These are phyloP conservation scores for Francoa sonchifolia DNA, from an alignment of 441 rosid species.

Conservation along the genomic window DNA sequence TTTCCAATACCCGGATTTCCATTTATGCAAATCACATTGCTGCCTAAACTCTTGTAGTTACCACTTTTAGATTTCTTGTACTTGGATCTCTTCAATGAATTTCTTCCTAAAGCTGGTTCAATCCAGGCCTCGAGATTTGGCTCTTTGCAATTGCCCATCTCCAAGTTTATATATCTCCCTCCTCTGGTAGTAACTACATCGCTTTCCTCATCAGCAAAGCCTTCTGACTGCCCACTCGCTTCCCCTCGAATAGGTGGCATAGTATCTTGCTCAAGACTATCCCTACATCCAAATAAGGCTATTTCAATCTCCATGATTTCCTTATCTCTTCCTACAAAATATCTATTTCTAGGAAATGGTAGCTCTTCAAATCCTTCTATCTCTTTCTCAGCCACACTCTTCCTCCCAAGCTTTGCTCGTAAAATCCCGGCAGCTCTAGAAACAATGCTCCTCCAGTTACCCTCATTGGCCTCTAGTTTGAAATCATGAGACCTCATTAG, in stretches of 20 bases:
- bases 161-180: slow-evolving; percentile 56
- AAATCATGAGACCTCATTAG: slow-evolving; percentile 58
- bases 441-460: slow-evolving; percentile 76
- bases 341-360: slow-evolving; percentile 56
- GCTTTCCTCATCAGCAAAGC: slow-evolving; percentile 68
- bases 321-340: slow-evolving; percentile 69
- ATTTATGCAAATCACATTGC: slow-evolving; percentile 56
- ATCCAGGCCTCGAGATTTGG: slow-evolving; percentile 52
- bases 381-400: slow-evolving; percentile 47
- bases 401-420: slow-evolving; percentile 68
- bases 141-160: slow-evolving; percentile 58
- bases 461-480: slow-evolving; percentile 64
- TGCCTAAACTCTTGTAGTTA: slow-evolving; percentile 32
- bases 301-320: slow-evolving; percentile 62
- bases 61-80: slow-evolving; percentile 57
- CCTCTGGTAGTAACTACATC: slow-evolving; percentile 30
- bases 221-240: slow-evolving; percentile 67
- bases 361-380: slow-evolving; percentile 49
- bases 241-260: slow-evolving; percentile 42
- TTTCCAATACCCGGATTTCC: slow-evolving; percentile 76
- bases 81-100: slow-evolving; percentile 50
- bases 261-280: slow-evolving; percentile 33
- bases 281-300: slow-evolving; percentile 55
- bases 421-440: slow-evolving; percentile 39
- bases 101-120: slow-evolving; percentile 46